Evolutionary conservation across 768 basidiomycete species (phyloP).

Genomic region (Sutorius australiensis): DNA sequence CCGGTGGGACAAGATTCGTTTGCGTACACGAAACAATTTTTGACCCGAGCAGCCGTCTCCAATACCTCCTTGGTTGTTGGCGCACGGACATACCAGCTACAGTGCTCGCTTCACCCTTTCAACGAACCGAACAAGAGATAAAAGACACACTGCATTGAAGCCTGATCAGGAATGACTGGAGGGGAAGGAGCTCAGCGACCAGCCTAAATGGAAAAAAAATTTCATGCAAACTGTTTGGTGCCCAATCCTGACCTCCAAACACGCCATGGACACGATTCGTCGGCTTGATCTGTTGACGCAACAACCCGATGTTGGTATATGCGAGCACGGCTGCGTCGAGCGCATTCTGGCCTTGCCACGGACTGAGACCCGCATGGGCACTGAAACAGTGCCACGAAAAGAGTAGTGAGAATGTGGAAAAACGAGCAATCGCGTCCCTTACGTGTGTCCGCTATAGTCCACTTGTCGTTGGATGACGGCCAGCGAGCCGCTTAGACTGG

Average conservation of each 20-base stretch:
- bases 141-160: slow-evolving; percentile 60
- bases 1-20: background rate
- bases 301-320: slow-evolving; percentile 71
- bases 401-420: background rate
- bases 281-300: slow-evolving; percentile 80
- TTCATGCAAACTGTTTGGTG: slow-evolving; percentile 59
- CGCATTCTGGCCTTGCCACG: slow-evolving; percentile 86
- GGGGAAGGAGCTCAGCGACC: background rate
- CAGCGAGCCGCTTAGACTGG: slow-evolving; percentile 60
- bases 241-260: slow-evolving; percentile 73
- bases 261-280: slow-evolving; percentile 78
- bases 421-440: slow-evolving; percentile 10
- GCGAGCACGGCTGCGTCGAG: slow-evolving; percentile 82
- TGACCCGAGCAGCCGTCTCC: slow-evolving; percentile 56
- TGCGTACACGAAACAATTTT: slow-evolving; percentile 66
- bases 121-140: background rate
- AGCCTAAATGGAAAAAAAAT: background rate
- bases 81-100: slow-evolving; percentile 70
- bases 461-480: slow-evolving; percentile 56
- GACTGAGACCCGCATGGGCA: slow-evolving; percentile 74
- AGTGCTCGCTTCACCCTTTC: background rate
- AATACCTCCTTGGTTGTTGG: slow-evolving; percentile 60
- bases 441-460: slow-evolving; percentile 76
- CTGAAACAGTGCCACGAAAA: slow-evolving; percentile 31
- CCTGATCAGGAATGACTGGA: slow-evolving; percentile 78